These are phyloP conservation scores for Xylaria bambusicola DNA, from an alignment of 495 filamentous ascomycete genomes.

Conservation along the genomic window DNA sequence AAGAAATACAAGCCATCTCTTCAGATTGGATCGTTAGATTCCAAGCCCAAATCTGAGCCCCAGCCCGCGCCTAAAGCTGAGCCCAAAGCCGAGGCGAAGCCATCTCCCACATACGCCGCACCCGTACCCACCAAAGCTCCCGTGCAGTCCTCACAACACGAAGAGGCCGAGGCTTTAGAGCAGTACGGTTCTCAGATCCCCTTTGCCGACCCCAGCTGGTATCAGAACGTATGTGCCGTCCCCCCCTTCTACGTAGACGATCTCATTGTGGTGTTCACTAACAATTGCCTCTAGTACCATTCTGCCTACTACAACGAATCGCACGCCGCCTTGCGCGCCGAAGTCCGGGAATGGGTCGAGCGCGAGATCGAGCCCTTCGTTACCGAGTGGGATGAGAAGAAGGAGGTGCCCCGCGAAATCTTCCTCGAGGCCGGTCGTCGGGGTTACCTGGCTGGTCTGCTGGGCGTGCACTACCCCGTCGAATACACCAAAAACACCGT, in stretches of 20 bases:
- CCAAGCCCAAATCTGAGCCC: slow-evolving; percentile 66
- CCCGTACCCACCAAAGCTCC: slow-evolving; percentile 55
- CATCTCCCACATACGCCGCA: slow-evolving; percentile 54
- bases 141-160: slow-evolving; percentile 39
- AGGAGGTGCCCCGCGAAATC: slow-evolving; percentile 80
- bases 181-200: slow-evolving; percentile 85
- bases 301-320: slow-evolving; percentile 95
- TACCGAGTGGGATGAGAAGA: slow-evolving; percentile 94
- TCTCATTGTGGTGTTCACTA: neutral
- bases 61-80: slow-evolving; percentile 19
- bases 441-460: slow-evolving; percentile 86
- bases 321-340: slow-evolving; percentile 84
- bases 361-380: slow-evolving; percentile 87
- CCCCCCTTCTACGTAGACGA: neutral
- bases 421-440: slow-evolving; percentile 94
- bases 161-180: slow-evolving; percentile 73
- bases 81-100: slow-evolving; percentile 52
- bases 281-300: slow-evolving; percentile 67
- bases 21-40: slow-evolving; percentile 86
- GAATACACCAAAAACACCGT: slow-evolving; percentile 70
- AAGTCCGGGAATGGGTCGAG: slow-evolving; percentile 91
- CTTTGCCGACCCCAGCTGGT: slow-evolving; percentile 92
- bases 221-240: slow-evolving; percentile 71
- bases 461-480: slow-evolving; percentile 79
- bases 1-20: slow-evolving; percentile 93